Evolutionary conservation across 495 filamentous ascomycete species (phyloP).

Genomic region (Aspergillus baeticus): DNA sequence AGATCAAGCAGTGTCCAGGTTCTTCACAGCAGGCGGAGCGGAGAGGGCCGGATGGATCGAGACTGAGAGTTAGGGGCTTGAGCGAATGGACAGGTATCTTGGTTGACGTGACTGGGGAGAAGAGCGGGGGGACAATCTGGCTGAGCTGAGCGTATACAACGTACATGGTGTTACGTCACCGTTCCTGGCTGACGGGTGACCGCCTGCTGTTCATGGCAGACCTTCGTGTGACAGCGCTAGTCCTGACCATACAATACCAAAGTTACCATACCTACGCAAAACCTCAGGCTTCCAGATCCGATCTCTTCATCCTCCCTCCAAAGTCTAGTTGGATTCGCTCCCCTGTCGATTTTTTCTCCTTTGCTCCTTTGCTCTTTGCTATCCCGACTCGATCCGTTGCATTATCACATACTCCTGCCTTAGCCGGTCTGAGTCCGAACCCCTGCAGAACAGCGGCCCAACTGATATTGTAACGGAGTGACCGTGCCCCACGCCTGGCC

Average conservation of each 20-base stretch:
- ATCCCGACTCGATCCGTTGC: constrained; percentile 1
- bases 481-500: constrained; percentile 7
- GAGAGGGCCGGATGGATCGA: neutral
- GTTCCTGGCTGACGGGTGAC: neutral
- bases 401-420: neutral
- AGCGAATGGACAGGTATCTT: neutral
- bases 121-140: neutral
- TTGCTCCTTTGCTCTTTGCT: neutral
- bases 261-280: neutral
- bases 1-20: neutral
- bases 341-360: neutral
- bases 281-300: neutral
- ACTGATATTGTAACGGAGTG: neutral
- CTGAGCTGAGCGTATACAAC: neutral
- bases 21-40: neutral
- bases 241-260: neutral
- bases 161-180: neutral
- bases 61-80: neutral
- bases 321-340: constrained; percentile 1
- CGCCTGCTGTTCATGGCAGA: constrained; percentile 9
- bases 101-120: too few relatives aligned
- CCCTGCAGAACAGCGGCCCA: neutral
- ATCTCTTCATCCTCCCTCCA: neutral
- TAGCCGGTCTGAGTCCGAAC: neutral
- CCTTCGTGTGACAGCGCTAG: constrained; percentile 4